Conservation (phyloP, 352 stramenopile genomes). For the Globisporangium solare region DNA sequence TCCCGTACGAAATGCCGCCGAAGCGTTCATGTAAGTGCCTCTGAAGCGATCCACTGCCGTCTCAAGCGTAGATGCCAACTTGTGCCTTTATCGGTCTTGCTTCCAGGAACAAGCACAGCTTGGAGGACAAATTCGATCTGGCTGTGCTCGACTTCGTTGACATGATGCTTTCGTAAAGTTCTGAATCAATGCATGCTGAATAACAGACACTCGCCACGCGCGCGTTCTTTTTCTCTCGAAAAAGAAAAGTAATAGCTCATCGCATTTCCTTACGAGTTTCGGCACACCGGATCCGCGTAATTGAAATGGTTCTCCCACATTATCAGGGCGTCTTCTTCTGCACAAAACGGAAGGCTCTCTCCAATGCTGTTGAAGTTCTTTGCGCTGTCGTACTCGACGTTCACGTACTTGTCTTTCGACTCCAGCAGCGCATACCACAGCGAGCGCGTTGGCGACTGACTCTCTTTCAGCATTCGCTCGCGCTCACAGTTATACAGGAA, state of each 20-base stretch:
- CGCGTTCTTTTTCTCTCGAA: too few species aligned
- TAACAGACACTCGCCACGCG: background rate
- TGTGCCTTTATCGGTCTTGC: background rate
- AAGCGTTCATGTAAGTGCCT: constrained; percentile 30
- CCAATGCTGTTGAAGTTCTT: constrained; percentile 88
- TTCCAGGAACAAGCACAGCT: constrained; percentile 35
- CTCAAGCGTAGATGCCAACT: background rate
- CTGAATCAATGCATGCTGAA: background rate
- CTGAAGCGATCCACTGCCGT: background rate
- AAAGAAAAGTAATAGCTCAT: background rate
- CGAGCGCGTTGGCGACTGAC: constrained; percentile 52
- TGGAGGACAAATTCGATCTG: constrained; percentile 43
- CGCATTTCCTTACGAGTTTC: constrained; percentile 70
- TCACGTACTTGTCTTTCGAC: constrained; percentile 65
- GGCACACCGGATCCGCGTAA: constrained; percentile 80
- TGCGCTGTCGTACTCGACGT: constrained; percentile 73
- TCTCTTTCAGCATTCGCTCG: constrained; percentile 64
- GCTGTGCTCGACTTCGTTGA: constrained; percentile 59
- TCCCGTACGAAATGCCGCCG: constrained; percentile 10
- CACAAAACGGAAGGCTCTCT: constrained; percentile 72
- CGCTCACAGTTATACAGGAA: constrained; percentile 97
- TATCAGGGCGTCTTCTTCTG: constrained; percentile 78
- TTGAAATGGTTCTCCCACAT: constrained; percentile 81
- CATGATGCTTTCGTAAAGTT: constrained; percentile 50
- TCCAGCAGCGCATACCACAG: constrained; percentile 68